Evolutionary conservation across 2,329 filamentous ascomycete species (phyloP), one percentile per base, ranked within the genome.

Genomic region (Teratosphaeria zuluensis): DNA sequence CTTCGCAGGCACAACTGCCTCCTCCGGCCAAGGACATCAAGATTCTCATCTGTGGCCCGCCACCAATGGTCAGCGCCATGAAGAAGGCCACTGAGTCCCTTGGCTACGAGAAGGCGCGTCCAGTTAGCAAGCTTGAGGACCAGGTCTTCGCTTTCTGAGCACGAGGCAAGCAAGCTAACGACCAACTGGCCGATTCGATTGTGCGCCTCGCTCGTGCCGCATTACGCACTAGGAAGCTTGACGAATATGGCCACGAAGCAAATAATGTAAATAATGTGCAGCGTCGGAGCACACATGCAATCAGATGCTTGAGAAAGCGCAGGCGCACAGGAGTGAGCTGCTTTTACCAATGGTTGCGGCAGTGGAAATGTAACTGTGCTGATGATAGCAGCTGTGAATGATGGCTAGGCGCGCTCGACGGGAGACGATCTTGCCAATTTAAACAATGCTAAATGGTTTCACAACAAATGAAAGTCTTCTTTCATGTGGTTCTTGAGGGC

Each of bases 41-140:
- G 84, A 83, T 99, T 67, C 82, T 97, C 61, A 82, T 97, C 66
- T 99, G 94, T 73, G 94, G 94, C 58, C 94, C 94, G 59, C 94
- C 94, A 59, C 94, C 94, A 55, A 99, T 99, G 94, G 83, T 97
- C 64, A 89, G 88, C 69, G 92, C 91, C 56, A 87, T 97, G 80
- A 99, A 99, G 88, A 97, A 97, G 83, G 84, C 90, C 6, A 87
- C 92, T 55, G 90, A 95, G 77, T 82, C 84, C 63, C 82, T 97
- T 21, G 94, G 94, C 59, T 99, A 88, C 80, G 83, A 89, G 72
- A 97, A 97, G 82, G 89, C 94, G 51, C 85, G 86, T 62, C 90
- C 92, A 52, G 92, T 97, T 69, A 96, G 92, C 85, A 97, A 97
- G 84, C 85, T 97, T 57, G 89, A 92, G 73, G 94, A 99, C 75